A percentile compares a stretch with the other conserved stretches of the same genome.
phyloP scores from a whole-genome alignment of 2,329 filamentous ascomycete genomes.

The Onygenales sp. region DNA sequence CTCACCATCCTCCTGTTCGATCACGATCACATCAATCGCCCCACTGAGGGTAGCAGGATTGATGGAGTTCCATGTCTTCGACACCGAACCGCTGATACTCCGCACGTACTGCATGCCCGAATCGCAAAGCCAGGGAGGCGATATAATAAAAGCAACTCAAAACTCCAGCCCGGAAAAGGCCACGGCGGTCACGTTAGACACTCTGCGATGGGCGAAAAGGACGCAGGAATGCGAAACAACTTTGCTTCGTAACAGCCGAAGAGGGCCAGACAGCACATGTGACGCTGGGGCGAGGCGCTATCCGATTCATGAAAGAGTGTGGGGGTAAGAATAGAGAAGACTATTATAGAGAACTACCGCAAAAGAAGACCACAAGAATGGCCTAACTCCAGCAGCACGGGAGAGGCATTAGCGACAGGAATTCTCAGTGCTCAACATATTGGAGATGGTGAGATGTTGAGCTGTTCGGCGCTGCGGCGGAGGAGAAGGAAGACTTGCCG shows the following conservation, averaged over 20 bases:
- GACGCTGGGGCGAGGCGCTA: too few relatives aligned
- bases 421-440: not conserved
- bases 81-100: slow-evolving; percentile 88
- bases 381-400: too few relatives aligned
- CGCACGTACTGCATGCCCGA: slow-evolving; percentile 88
- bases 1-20: slow-evolving; percentile 86
- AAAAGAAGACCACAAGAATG: not conserved
- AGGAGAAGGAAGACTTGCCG: too few relatives aligned
- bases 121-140: not conserved
- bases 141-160: not conserved
- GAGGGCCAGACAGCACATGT: too few relatives aligned
- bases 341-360: not conserved
- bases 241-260: too few relatives aligned
- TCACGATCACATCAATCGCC: slow-evolving; percentile 97
- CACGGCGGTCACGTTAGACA: not conserved
- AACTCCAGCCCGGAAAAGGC: not conserved
- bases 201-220: too few relatives aligned
- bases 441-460: too few relatives aligned
- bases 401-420: not conserved
- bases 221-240: too few relatives aligned
- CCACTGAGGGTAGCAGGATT: slow-evolving; percentile 95
- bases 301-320: too few relatives aligned
- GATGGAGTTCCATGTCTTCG: slow-evolving; percentile 98
- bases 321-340: too few relatives aligned
- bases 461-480: too few relatives aligned